These are phyloP conservation scores for Phytophthora boehmeriae DNA, from an alignment of 352 stramenopile genomes.

Conservation along the genomic window DNA sequence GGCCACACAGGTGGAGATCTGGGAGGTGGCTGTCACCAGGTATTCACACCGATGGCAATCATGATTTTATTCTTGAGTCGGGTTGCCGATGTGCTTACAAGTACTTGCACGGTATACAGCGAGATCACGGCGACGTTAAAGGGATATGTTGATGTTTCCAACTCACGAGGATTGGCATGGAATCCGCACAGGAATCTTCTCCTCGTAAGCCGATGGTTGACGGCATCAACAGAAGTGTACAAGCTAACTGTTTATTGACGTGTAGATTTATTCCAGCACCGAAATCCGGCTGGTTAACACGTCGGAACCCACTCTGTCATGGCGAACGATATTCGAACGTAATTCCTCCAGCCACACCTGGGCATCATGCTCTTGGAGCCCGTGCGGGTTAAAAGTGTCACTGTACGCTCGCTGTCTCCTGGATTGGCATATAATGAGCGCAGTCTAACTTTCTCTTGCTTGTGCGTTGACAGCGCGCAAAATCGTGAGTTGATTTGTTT, in stretches of 20 bases:
- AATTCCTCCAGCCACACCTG: conserved; percentile 15
- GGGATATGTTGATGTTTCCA: conserved; percentile 10
- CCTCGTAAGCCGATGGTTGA: conserved; percentile 24
- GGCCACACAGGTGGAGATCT: conserved; percentile 32
- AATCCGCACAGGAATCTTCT: conserved; percentile 36
- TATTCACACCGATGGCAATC: conserved; percentile 11
- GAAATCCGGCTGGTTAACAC: conserved; percentile 36
- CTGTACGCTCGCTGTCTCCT: conserved; percentile 26
- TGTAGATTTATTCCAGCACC: conserved; percentile 39
- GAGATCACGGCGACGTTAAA: conserved; percentile 21
- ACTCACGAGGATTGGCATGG: conserved; percentile 43
- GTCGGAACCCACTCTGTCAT: conserved; percentile 11
- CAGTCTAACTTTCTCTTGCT: not conserved
- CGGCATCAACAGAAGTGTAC: not conserved
- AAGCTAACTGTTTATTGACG: conserved; percentile 1
- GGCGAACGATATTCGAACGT: conserved; percentile 20
- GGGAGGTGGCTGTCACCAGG: conserved; percentile 37
- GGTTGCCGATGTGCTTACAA: not conserved
- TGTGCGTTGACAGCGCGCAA: conserved; percentile 19
- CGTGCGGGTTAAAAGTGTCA: conserved; percentile 45
- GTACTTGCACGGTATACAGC: conserved; percentile 1
- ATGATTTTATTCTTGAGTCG: not conserved
- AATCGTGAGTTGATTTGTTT: conserved; percentile 32
- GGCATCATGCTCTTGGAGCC: conserved; percentile 48
- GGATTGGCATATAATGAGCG: too few species aligned